These are phyloP conservation scores for Ustilago nuda DNA, from an alignment of 1,284 basidiomycete species.

Conservation along the genomic window DNA sequence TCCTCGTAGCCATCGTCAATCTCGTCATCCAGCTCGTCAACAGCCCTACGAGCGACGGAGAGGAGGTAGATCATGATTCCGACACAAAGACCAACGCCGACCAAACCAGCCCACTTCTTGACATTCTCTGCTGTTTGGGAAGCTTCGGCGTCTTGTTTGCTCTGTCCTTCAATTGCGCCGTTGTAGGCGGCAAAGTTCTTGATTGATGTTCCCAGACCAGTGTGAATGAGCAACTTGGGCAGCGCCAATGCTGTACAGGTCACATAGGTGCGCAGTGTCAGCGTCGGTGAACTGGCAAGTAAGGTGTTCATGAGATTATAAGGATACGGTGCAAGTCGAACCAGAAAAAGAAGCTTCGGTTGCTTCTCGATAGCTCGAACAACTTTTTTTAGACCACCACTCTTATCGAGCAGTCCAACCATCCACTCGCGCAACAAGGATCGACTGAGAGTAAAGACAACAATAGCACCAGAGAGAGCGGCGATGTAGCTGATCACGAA, in stretches of 20 bases:
- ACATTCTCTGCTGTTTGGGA: constrained; percentile 72
- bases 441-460: constrained; percentile 82
- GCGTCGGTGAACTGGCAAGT: constrained; percentile 84
- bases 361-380: constrained; percentile 87
- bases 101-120: constrained; percentile 77
- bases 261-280: constrained; percentile 81
- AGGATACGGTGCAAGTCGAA: constrained; percentile 77
- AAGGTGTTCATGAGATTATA: constrained; percentile 89
- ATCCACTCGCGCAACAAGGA: constrained; percentile 78
- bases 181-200: constrained; percentile 82
- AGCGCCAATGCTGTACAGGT: constrained; percentile 83
- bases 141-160: constrained; percentile 52
- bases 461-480: constrained; percentile 81
- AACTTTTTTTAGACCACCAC: constrained; percentile 70
- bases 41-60: constrained; percentile 81
- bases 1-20: constrained; percentile 32
- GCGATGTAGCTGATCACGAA: constrained; percentile 84
- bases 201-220: constrained; percentile 82
- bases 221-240: constrained; percentile 87
- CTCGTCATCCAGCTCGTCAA: constrained; percentile 76
- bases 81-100: constrained; percentile 79
- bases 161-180: constrained; percentile 40
- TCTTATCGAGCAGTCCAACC: constrained; percentile 77
- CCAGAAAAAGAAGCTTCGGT: constrained; percentile 84
- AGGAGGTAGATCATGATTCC: constrained; percentile 83